Base-by-base conservation (phyloP, 2,329 filamentous ascomycete species). In the Neonectria coccinea region DNA sequence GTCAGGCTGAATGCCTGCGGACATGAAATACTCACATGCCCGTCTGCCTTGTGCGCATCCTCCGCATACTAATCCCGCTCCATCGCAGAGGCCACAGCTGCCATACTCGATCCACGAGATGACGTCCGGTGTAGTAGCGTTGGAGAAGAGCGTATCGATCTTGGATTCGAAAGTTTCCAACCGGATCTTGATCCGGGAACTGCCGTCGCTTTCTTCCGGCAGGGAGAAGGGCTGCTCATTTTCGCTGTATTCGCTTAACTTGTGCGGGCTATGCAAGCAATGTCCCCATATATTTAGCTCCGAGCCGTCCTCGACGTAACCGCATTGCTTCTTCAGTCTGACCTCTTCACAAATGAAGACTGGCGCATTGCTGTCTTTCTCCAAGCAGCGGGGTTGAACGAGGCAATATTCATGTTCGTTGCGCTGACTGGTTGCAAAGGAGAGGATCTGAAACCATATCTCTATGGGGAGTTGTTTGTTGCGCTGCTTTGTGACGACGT, bases 401-500 rank as follows among this genome's bases (percentile, higher is more conserved):
- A 56, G 59, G 20, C 9, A 16, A 22, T 47, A 62, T 11, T 0
- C 7, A 27, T 56, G 52, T 10, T 18, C 36, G 7, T 39, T 29
- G 16, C 20, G 7, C 45, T 52, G 44, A 27, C 18, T 5, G 48
- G 12, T n/a, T 27, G 53, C 53, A 33, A 62, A 16, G 10, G 47
- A 27, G 29, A 62, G 12, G 36, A 62, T 62, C 3, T n/a, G 2
- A 11, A 11, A 1, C 59, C 59, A 62, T 47, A 56, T 36, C 36
- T 62, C 59, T 18, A 57, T 27, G n/a, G 59, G 53, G 1, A 62
- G 53, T 10, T 31, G 36, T 29, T 36, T 47, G 8, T 31, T 47
- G 27, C 47, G 36, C 31, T 62, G 33, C 27, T 62, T 52, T 27
- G 59, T 52, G 11, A 22, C 25, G 39, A 62, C 52, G 18, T 57